phyloP scores from a whole-genome alignment of 768 basidiomycete species.

The Hygrocybe punicea region DNA sequence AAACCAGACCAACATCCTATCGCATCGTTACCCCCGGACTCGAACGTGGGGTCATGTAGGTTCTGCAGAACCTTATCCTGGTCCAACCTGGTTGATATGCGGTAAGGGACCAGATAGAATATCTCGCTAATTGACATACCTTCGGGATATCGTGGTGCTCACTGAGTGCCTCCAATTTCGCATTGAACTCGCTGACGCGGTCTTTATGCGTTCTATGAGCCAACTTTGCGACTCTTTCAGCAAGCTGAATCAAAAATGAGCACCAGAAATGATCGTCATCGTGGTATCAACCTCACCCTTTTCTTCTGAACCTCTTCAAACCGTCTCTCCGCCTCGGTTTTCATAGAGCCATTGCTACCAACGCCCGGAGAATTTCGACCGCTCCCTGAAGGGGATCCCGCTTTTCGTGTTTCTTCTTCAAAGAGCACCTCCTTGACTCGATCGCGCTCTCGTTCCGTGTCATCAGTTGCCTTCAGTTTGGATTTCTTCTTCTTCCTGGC shows the following conservation, averaged over 20 bases:
- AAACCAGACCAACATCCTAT: background rate
- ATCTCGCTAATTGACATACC: conserved; percentile 38
- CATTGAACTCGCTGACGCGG: conserved; percentile 85
- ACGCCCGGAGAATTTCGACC: conserved; percentile 59
- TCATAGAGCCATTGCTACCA: conserved; percentile 49
- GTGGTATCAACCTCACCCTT: conserved; percentile 51
- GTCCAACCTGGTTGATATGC: conserved; percentile 61
- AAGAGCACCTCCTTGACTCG: conserved; percentile 49
- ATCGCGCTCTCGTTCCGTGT: conserved; percentile 46
- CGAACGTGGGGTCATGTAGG: background rate
- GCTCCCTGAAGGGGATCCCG: conserved; percentile 51
- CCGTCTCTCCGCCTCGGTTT: conserved; percentile 83
- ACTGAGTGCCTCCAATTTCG: conserved; percentile 78
- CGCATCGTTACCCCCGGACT: background rate
- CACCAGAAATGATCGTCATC: background rate
- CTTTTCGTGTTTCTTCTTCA: conserved; percentile 41
- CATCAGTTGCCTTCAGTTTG: conserved; percentile 55
- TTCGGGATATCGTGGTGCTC: conserved; percentile 97
- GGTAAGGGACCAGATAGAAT: conserved; percentile 5
- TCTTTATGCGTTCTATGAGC: conserved; percentile 91
- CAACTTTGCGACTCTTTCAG: conserved; percentile 67
- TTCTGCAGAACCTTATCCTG: conserved; percentile 55
- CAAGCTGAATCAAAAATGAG: conserved; percentile 48
- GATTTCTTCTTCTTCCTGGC: conserved; percentile 87
- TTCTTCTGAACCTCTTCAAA: conserved; percentile 86